phyloP scores from a whole-genome alignment of 768 basidiomycete species.

The Harrya chromipes region DNA sequence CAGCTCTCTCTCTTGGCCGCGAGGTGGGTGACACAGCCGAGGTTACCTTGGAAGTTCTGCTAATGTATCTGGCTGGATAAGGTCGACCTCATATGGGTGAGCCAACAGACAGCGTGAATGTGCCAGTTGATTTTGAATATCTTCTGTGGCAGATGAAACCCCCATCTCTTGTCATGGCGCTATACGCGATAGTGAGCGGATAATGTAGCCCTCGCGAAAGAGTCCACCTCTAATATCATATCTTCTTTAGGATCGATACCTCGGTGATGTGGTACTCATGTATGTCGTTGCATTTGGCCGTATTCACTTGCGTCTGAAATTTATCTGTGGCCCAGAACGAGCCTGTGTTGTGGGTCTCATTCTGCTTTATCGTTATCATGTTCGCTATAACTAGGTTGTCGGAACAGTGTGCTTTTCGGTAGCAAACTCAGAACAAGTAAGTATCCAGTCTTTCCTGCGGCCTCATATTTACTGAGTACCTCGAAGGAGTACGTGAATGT shows the following conservation, averaged over 20 bases:
- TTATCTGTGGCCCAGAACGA: conserved; percentile 5
- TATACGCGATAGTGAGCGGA: conserved; percentile 26
- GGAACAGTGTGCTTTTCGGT: conserved; percentile 21
- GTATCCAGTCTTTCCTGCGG: neutral
- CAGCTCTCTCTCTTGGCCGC: conserved; percentile 26
- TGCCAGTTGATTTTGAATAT: neutral
- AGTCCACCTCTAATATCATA: neutral
- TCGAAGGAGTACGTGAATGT: conserved; percentile 22
- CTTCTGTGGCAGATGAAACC: conserved; percentile 21
- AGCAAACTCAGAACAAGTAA: conserved; percentile 18
- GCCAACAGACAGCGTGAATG: neutral
- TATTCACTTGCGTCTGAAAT: conserved; percentile 2
- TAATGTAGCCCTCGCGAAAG: neutral
- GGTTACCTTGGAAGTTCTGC: neutral
- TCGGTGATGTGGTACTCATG: conserved; percentile 31
- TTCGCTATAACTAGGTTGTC: neutral
- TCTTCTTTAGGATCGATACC: conserved; percentile 26
- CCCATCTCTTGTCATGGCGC: conserved; percentile 20
- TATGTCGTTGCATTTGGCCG: conserved; percentile 8
- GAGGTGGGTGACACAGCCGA: conserved; percentile 19
- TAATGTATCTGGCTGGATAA: conserved; percentile 6
- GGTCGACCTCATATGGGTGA: conserved; percentile 33
- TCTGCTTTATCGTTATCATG: neutral
- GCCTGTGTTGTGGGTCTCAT: conserved; percentile 20
- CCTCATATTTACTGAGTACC: neutral